Evolutionary conservation across 768 basidiomycete species (phyloP).

Genomic region (Termitomyces sp.): DNA sequence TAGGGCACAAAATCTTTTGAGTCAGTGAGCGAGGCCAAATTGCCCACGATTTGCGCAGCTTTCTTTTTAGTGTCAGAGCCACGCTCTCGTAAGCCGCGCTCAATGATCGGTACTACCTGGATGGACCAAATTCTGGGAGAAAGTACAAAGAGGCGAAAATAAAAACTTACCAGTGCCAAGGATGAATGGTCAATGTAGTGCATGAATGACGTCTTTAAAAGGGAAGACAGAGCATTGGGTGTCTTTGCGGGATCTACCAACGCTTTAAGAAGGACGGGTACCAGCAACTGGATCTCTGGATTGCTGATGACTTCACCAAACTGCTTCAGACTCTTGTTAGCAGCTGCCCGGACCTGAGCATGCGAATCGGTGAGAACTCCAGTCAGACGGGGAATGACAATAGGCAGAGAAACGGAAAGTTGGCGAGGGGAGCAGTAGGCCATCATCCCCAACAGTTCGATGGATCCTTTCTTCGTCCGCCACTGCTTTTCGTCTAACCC

Average conservation of each 20-base stretch:
- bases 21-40: constrained; percentile 86
- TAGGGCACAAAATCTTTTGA: constrained; percentile 94
- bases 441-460: constrained; percentile 97
- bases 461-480: constrained; percentile 96
- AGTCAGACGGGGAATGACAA: constrained; percentile 94
- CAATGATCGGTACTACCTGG: constrained; percentile 91
- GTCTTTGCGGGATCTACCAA: constrained; percentile 94
- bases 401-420: constrained; percentile 89
- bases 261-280: constrained; percentile 87
- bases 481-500: constrained; percentile 98
- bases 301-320: constrained; percentile 99
- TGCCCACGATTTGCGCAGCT: constrained; percentile 97
- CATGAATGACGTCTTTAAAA: constrained; percentile 93
- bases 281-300: constrained; percentile 91
- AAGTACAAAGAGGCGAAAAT: not conserved
- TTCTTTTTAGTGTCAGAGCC: constrained; percentile 94
- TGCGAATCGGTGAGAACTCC: constrained; percentile 96
- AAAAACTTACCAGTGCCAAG: constrained; percentile 70
- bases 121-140: not conserved
- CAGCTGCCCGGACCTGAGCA: constrained; percentile 88
- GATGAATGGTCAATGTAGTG: constrained; percentile 99
- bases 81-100: constrained; percentile 88
- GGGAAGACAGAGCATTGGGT: constrained; percentile 73
- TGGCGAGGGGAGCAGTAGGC: constrained; percentile 97
- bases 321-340: constrained; percentile 93